These are phyloP conservation scores for Citrullus colocynthis DNA, from an alignment of 306 rosid species.

Conservation along the genomic window DNA sequence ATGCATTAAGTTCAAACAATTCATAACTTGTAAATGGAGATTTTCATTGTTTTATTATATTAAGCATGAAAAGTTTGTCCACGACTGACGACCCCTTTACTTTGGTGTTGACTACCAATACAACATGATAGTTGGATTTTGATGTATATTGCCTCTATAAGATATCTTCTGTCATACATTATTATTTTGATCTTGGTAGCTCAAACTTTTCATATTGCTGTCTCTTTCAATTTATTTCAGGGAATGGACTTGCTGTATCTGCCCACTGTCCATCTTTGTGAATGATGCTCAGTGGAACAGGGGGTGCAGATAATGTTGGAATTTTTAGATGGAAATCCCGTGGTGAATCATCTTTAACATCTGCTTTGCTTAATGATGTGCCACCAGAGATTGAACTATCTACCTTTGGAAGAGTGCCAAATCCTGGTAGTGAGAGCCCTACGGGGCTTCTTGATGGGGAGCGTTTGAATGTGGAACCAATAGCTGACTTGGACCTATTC, in stretches of 20 bases:
- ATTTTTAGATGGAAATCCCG: slow-evolving; percentile 45
- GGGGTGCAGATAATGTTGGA: slow-evolving; percentile 23
- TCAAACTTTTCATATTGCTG: not conserved
- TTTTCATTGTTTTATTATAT: not conserved
- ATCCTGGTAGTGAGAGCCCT: slow-evolving; percentile 82
- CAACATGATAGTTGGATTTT: not conserved
- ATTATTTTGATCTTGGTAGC: not conserved
- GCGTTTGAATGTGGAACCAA: slow-evolving; percentile 55
- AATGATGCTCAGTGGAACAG: slow-evolving; percentile 72
- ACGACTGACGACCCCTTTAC: not conserved
- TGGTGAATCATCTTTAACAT: slow-evolving; percentile 44
- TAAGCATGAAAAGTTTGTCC: not conserved
- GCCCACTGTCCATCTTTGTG: slow-evolving; percentile 35
- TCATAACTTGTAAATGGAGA: not conserved
- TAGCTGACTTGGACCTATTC: slow-evolving; percentile 89
- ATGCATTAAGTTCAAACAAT: not conserved
- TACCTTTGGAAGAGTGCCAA: slow-evolving; percentile 41
- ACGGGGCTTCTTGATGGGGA: slow-evolving; percentile 76
- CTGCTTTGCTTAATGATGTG: slow-evolving; percentile 43
- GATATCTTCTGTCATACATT: not conserved
- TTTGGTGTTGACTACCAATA: not conserved
- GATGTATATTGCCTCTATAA: not conserved
- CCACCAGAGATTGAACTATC: slow-evolving; percentile 71
- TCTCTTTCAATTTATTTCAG: slow-evolving; percentile 11
- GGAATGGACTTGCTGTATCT: slow-evolving; percentile 61